A percentile compares a stretch with the other conserved stretches of the same genome.
Evolutionary conservation across 2,329 filamentous ascomycete species (phyloP).

Genomic region (Fusarium neocosmosporiellum): DNA sequence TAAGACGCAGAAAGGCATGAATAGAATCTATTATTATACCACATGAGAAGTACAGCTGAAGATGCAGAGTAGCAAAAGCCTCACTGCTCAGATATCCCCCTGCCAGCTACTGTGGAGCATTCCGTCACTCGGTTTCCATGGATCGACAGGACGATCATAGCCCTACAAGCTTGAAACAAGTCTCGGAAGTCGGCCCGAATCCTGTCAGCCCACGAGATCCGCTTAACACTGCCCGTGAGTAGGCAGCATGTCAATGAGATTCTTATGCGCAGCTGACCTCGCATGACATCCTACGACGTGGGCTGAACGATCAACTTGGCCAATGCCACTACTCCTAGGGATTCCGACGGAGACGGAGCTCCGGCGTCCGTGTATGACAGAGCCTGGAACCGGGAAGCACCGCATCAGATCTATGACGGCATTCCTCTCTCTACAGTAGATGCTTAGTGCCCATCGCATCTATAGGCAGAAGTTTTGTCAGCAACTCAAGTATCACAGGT

Average conservation of each 20-base stretch:
- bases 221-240: neutral
- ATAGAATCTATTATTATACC: neutral
- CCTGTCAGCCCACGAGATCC: neutral
- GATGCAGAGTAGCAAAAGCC: neutral
- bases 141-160: neutral
- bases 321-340: neutral
- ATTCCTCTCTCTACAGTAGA: neutral
- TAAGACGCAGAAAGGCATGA: neutral
- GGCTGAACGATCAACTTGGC: neutral
- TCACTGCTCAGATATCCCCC: neutral
- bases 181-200: neutral
- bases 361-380: neutral
- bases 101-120: neutral
- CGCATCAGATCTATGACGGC: neutral
- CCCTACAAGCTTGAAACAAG: neutral
- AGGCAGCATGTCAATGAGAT: neutral
- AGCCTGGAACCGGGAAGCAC: no score
- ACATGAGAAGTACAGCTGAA: neutral
- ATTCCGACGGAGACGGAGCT: neutral
- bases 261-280: neutral
- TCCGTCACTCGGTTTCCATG: neutral
- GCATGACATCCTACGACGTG: neutral
- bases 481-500: neutral
- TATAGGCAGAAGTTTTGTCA: neutral
- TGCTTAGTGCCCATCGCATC: neutral